phyloP scores from a whole-genome alignment of 768 basidiomycete genomes.

The Tulasnella sp. region DNA sequence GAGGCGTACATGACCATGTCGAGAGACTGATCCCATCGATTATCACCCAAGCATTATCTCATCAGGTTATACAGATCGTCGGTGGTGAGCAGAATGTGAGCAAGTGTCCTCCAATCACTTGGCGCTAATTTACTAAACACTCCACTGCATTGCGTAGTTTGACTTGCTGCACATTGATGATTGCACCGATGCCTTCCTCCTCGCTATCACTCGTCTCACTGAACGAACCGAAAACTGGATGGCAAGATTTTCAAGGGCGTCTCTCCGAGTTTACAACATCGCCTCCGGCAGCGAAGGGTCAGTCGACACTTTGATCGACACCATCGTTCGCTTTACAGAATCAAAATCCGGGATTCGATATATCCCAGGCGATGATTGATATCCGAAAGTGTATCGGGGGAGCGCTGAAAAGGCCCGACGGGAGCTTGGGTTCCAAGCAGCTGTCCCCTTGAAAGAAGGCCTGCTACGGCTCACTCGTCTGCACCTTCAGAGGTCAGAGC shows the following conservation, averaged over 20 bases:
- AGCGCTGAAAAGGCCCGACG: background rate
- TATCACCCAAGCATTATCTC: conserved; percentile 22
- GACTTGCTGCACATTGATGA: conserved; percentile 26
- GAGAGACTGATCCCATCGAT: conserved; percentile 24
- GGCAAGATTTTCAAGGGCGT: background rate
- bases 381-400: background rate
- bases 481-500: background rate
- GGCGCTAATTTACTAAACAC: background rate
- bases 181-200: conserved; percentile 22
- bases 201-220: conserved; percentile 19
- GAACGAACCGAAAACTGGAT: background rate
- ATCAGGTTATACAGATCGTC: conserved; percentile 24
- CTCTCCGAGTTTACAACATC: conserved; percentile 22
- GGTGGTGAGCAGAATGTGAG: conserved; percentile 19
- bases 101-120: background rate
- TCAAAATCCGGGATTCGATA: conserved; percentile 24
- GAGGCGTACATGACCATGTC: conserved; percentile 22
- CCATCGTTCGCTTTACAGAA: conserved; percentile 20
- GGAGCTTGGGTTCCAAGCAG: conserved; percentile 10
- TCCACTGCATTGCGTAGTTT: background rate
- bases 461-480: too few species aligned
- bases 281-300: conserved; percentile 23
- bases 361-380: conserved; percentile 19
- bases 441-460: too few species aligned
- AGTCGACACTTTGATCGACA: conserved; percentile 22